A percentile compares a stretch with the other conserved stretches of the same genome.
Conservation (phyloP, 2,329 filamentous ascomycete genomes). For the Aureobasidium uvarum region DNA sequence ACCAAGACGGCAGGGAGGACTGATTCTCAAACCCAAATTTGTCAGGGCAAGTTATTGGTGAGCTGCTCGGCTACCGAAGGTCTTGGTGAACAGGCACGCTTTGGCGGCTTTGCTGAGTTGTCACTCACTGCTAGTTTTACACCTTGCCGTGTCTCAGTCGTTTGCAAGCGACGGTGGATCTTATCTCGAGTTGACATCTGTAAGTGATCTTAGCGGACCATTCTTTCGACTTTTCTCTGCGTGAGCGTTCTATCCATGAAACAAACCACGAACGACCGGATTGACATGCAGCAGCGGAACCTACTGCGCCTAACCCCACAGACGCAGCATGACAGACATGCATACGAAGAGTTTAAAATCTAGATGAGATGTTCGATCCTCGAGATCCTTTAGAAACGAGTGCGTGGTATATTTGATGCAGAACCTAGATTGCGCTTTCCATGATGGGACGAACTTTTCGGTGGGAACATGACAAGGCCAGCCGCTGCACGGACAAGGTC, state of each 20-base stretch:
- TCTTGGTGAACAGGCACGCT: background rate
- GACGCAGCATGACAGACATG: conserved; percentile 25
- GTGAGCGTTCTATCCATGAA: conserved; percentile 25
- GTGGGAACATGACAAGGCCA: conserved; percentile 23
- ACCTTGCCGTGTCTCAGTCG: conserved; percentile 24
- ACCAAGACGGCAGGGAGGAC: conserved; percentile 24
- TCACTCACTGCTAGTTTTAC: conserved; percentile 4
- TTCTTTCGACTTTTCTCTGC: conserved; percentile 20
- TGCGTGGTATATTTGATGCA: conserved; percentile 17
- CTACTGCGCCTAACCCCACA: conserved; percentile 26
- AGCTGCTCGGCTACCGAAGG: conserved; percentile 11
- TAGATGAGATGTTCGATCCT: conserved; percentile 24
- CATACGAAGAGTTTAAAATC: conserved; percentile 25
- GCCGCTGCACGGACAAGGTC: conserved; percentile 22
- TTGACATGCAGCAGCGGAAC: conserved; percentile 25
- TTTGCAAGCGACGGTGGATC: conserved; percentile 24
- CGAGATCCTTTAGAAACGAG: conserved; percentile 4
- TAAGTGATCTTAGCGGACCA: conserved; percentile 25
- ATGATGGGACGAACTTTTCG: background rate
- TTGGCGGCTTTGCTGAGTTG: conserved; percentile 4
- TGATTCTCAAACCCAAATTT: conserved; percentile 4
- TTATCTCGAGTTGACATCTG: conserved; percentile 23
- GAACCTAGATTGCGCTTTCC: conserved; percentile 19
- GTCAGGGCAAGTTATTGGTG: conserved; percentile 18
- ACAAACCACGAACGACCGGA: conserved; percentile 25